Evolutionary conservation across 768 basidiomycete species (phyloP), one percentile per base, ranked within the genome.

Genomic region (Holtermannia corniformis): DNA sequence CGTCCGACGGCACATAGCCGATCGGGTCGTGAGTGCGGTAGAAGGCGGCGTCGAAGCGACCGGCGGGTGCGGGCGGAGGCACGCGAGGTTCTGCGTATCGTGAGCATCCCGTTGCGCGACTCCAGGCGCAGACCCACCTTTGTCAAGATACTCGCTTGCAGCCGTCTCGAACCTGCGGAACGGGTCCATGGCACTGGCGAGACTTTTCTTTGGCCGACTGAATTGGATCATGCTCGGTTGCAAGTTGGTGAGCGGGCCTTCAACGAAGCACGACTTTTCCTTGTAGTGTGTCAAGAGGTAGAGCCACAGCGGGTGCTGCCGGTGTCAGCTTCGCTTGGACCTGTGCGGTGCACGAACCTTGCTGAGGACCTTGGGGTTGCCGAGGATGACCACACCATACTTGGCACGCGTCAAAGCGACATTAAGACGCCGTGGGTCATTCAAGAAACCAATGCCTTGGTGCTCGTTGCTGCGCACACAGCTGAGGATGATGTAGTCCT

Each of bases 211-310:
- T 26, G 95, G 95, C 75, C 95, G 92, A 79, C 88, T 91, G 78
- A 99, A 96, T 70, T 97, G 95, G 55, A 99, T 99, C 92, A 99
- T 93, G 74, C 90, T 93, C 4, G 89, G 78, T 70, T 97, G 95
- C 28, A 99, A 76, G 74, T 99, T 97, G 73, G 82, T 96, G 44
- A 99, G 77, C 1, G 95, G 89, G 1, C 95, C 95, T 69, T 99
- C 95, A 24, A 99, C 95, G 49, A 99, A 82, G 63, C 82, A 84
- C 49, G 77, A 81, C 72, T 86, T 88, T 75, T 97, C 95, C 76
- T 97, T 97, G 81, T 93, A 99, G 70, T 99, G 95, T 1, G 91
- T 96, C 53, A 99, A 79, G 45, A 99, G 82, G 73, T 91, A 91
- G 66, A 97, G 90, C 95, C 95, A 99, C 13, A 99, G 78, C 4